These are phyloP conservation scores for Colletotrichum salicis DNA, from an alignment of 2,329 filamentous ascomycete species.

Conservation along the genomic window DNA sequence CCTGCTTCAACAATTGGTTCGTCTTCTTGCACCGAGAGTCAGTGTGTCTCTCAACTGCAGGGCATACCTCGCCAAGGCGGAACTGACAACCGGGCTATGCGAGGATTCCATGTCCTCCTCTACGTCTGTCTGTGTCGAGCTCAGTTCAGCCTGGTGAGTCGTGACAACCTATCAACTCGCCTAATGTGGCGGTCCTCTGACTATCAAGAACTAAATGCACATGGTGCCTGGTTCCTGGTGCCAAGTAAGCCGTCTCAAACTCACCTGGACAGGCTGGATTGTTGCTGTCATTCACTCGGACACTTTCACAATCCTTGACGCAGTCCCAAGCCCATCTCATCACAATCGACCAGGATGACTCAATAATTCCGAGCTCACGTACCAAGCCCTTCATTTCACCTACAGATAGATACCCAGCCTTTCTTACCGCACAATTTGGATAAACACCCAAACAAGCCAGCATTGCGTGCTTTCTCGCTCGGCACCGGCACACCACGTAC, in stretches of 20 bases:
- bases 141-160: not conserved
- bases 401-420: not conserved
- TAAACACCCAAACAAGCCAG: not conserved
- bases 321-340: not conserved
- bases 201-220: not conserved
- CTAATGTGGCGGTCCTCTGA: not conserved
- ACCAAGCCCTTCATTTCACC: not conserved
- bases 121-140: not conserved
- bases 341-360: conserved; percentile 3
- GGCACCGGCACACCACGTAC: not conserved
- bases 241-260: conserved; percentile 7
- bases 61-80: not conserved
- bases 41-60: not conserved
- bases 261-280: conserved; percentile 13
- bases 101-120: not conserved
- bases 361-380: conserved; percentile 5
- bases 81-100: not conserved
- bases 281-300: conserved; percentile 12
- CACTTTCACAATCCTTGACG: not conserved
- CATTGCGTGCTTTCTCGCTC: not conserved
- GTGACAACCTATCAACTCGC: not conserved
- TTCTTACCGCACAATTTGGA: conserved; percentile 5
- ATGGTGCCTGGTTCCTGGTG: conserved; percentile 14
- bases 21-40: not conserved
- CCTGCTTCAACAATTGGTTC: not conserved